Evolutionary conservation across 2,329 filamentous ascomycete genomes (phyloP).

Genomic region (Ophiostoma sp.): DNA sequence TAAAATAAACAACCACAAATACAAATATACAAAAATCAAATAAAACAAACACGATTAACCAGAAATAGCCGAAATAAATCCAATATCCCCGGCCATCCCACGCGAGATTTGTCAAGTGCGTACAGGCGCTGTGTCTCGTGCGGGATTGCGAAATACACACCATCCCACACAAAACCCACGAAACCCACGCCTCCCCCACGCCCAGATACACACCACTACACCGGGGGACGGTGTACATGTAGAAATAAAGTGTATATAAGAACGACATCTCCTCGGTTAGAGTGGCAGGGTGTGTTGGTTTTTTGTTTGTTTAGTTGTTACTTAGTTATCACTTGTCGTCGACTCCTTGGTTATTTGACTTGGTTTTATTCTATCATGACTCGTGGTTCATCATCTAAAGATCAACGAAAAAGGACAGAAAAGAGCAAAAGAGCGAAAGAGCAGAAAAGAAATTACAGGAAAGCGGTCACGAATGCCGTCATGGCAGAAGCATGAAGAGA

Average conservation of each 20-base stretch:
- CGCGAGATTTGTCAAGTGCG: not conserved
- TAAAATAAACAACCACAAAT: not conserved
- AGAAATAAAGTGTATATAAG: not conserved
- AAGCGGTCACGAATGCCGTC: not conserved
- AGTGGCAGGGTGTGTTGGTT: not conserved
- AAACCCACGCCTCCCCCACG: conserved; percentile 15
- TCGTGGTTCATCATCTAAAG: not conserved
- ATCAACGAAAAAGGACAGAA: not conserved
- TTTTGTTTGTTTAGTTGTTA: not conserved
- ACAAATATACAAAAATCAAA: not conserved
- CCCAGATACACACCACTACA: conserved; percentile 9
- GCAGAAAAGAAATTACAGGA: not conserved
- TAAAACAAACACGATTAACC: not conserved
- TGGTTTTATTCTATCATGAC: not conserved
- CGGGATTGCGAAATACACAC: conserved; percentile 10
- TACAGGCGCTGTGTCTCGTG: not conserved
- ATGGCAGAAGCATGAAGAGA: not conserved
- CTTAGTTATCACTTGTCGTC: too few relatives aligned
- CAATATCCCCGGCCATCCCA: not conserved
- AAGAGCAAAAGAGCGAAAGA: not conserved
- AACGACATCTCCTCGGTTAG: not conserved
- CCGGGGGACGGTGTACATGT: not conserved
- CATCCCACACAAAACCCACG: conserved; percentile 12
- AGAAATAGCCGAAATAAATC: not conserved
- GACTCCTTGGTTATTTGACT: not conserved